Conservation (phyloP, 176 grass and related monocot genomes). For the Eragrostis nindensis region DNA sequence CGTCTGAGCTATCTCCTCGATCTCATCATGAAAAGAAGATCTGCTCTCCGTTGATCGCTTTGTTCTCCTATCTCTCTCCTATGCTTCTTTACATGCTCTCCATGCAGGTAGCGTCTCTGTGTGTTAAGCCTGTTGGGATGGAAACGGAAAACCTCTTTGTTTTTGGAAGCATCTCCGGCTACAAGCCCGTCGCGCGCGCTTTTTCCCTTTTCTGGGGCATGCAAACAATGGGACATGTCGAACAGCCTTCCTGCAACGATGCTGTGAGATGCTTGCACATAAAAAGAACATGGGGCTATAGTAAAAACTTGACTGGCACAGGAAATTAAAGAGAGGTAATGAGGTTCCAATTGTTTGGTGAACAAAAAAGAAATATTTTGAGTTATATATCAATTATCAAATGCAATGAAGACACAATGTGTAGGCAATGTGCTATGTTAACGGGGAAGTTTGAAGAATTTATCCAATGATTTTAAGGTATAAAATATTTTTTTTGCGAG, state of each 20-base stretch:
- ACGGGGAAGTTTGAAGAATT: no score
- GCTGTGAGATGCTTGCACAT: slow-evolving; percentile 28
- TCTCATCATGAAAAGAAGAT: slow-evolving; percentile 35
- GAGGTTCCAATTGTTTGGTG: background rate
- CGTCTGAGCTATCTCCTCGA: background rate
- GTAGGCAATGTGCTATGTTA: no score
- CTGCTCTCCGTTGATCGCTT: background rate
- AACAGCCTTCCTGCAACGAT: slow-evolving; percentile 24
- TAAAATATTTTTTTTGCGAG: no score
- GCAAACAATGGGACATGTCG: slow-evolving; percentile 34
- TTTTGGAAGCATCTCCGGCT: slow-evolving; percentile 32
- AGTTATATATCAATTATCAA: no score
- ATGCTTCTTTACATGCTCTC: slow-evolving; percentile 6
- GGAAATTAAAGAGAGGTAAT: background rate
- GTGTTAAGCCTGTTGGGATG: background rate
- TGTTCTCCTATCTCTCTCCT: background rate
- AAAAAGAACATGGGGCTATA: slow-evolving; percentile 20
- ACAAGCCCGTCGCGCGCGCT: background rate
- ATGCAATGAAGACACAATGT: no score
- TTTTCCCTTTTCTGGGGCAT: slow-evolving; percentile 39
- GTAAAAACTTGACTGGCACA: slow-evolving; percentile 9
- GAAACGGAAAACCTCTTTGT: background rate
- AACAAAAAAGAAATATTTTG: no score
- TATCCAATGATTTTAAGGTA: no score
- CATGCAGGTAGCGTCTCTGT: background rate